These are phyloP conservation scores for Niebla homalea DNA, from an alignment of 495 filamentous ascomycete genomes.

Conservation along the genomic window DNA sequence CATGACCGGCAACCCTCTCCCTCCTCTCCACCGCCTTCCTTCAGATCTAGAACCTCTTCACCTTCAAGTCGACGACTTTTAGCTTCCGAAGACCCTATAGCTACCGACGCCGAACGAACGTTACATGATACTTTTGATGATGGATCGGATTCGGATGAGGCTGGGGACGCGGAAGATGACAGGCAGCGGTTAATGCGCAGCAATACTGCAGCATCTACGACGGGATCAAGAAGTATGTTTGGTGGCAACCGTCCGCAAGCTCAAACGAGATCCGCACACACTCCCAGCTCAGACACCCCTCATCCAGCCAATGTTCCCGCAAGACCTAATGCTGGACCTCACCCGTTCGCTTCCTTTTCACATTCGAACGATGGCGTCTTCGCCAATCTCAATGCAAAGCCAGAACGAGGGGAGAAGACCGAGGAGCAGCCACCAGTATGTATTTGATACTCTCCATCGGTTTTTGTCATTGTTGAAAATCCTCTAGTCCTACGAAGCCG, in stretches of 20 bases:
- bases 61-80: slow-evolving; percentile 44
- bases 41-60: slow-evolving; percentile 73
- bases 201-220: slow-evolving; percentile 23
- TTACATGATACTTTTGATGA: slow-evolving; percentile 82
- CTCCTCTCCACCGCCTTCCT: slow-evolving; percentile 85
- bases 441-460: not conserved
- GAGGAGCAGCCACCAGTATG: slow-evolving; percentile 88
- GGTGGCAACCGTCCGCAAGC: slow-evolving; percentile 20
- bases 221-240: slow-evolving; percentile 22
- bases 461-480: slow-evolving; percentile 18
- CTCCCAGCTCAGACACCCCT: slow-evolving; percentile 33
- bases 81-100: slow-evolving; percentile 35
- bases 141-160: slow-evolving; percentile 55
- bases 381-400: slow-evolving; percentile 86
- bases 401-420: slow-evolving; percentile 66
- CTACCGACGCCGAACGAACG: slow-evolving; percentile 52
- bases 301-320: slow-evolving; percentile 15
- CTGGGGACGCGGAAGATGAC: slow-evolving; percentile 64
- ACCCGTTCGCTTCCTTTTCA: slow-evolving; percentile 6
- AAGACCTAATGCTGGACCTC: not conserved
- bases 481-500: slow-evolving; percentile 87
- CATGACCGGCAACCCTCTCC: slow-evolving; percentile 40
- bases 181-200: slow-evolving; percentile 68
- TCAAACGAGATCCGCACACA: slow-evolving; percentile 37
- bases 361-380: slow-evolving; percentile 81